phyloP scores from a whole-genome alignment of 2,329 filamentous ascomycete genomes.

The Colletotrichum chrysophilum region DNA sequence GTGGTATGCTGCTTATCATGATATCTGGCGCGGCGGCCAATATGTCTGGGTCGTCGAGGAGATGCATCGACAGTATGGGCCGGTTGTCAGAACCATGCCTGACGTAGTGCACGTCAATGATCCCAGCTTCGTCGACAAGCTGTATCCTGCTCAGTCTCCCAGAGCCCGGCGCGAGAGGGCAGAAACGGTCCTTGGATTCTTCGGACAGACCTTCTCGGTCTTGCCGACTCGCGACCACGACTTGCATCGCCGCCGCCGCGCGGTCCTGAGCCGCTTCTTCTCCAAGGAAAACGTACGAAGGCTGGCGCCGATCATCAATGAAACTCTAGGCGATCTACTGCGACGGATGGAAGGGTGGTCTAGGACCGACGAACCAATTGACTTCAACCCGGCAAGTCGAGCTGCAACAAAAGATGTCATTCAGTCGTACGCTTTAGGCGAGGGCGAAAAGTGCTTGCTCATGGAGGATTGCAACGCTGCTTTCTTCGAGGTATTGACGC shows the following conservation, averaged over 20 bases:
- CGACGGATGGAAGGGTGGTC: background rate
- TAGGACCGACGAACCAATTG: background rate
- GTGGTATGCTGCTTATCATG: background rate
- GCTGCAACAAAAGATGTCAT: background rate
- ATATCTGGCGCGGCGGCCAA: background rate
- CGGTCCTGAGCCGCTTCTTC: background rate
- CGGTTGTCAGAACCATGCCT: background rate
- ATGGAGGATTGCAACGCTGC: background rate
- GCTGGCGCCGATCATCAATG: background rate
- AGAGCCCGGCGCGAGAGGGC: background rate
- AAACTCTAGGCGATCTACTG: background rate
- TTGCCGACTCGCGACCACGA: background rate
- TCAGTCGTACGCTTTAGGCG: background rate
- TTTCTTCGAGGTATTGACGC: background rate
- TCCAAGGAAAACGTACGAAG: background rate
- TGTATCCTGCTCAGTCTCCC: background rate
- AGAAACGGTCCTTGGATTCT: background rate
- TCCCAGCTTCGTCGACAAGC: background rate
- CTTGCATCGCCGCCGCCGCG: background rate
- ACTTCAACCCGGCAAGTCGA: background rate
- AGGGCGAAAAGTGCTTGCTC: background rate
- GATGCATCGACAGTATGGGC: background rate
- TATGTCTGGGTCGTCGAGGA: background rate
- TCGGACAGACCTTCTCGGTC: background rate
- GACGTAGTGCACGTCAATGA: background rate